Conservation (phyloP, 495 filamentous ascomycete species). For the Penicillium pulvis region DNA sequence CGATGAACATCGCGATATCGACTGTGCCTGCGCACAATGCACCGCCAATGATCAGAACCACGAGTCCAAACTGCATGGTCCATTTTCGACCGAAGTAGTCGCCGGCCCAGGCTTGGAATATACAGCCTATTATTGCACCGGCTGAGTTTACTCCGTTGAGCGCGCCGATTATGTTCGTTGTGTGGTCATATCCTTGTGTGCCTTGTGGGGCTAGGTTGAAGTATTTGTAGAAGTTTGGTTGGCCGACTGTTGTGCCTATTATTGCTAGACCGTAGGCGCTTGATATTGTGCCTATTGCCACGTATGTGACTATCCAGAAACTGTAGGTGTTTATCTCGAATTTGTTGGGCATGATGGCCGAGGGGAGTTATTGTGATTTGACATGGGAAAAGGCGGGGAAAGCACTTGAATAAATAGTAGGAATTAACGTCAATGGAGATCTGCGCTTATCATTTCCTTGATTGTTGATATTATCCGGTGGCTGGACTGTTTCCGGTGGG, state of each 20-base stretch:
- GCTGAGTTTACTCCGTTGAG: conserved; percentile 45
- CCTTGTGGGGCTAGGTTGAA: conserved; percentile 33
- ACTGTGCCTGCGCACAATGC: conserved; percentile 40
- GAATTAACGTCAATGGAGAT: not conserved
- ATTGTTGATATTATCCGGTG: not conserved
- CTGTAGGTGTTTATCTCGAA: conserved; percentile 24
- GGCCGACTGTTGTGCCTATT: conserved; percentile 48
- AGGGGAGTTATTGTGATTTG: no score
- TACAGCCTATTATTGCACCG: conserved; percentile 33
- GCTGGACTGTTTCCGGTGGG: not conserved
- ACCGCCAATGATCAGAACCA: conserved; percentile 34
- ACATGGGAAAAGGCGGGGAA: not conserved
- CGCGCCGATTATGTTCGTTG: conserved; percentile 41
- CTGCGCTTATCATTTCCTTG: not conserved
- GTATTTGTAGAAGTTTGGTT: conserved; percentile 43
- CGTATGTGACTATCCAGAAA: conserved; percentile 24
- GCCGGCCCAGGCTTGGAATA: conserved; percentile 29
- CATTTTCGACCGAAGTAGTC: conserved; percentile 32
- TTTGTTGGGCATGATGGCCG: conserved; percentile 10
- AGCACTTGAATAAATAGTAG: not conserved
- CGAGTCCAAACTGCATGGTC: conserved; percentile 35
- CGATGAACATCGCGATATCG: conserved; percentile 44
- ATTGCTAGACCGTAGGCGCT: conserved; percentile 46
- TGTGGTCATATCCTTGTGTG: conserved; percentile 38
- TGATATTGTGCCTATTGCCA: conserved; percentile 30